Base-by-base conservation (phyloP, 768 basidiomycete genomes). In the Termitomyces sp. region DNA sequence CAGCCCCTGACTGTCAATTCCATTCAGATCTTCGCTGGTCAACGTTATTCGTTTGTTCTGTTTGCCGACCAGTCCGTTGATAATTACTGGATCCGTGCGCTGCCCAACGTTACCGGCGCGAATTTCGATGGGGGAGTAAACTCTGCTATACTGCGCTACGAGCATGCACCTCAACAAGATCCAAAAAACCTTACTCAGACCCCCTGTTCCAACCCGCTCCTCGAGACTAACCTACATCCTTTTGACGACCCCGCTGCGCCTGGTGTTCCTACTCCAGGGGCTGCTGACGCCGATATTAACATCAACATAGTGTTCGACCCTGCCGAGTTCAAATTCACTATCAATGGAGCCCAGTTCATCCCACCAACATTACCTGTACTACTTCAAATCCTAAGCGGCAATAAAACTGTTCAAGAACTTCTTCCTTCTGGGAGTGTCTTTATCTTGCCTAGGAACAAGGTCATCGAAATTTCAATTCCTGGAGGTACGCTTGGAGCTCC, bases 351-450 rank as follows among this genome's bases (percentile, higher is more conserved):
- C 0, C 52, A 63, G 1, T 78, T 71, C 58, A 36, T 44, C 6
- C 65, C 73, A 1, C 83, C 83, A 0, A 70, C 73, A 0, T 68
- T 77, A 0, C 84, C 85, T 0, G 77, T 84, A 12, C 74, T 86
- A 8, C 75, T 85, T 14, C 85, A 86, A 61, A 80, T 85, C 40
- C 63, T 86, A 36, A 84, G 79, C 52, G 85, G 85, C 0, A 77
- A 77, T 6, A 69, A 69, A 35, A 70, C 73, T 18, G 74, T 83
- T 0, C 64, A 72, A 18, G 73, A 80, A 1, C 70, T 87, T n/a
- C 68, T 84, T 32, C 85, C 75, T 0, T 32, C 66, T 1, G 79
- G 78, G 9, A 70, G 72, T 18, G 72, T 85, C 8, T 80, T 78
- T 61, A 62, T 70, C 6, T 69, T 86, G 18, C 78, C 80, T 0